phyloP scores from a whole-genome alignment of 306 rosid species.

The cucumber (Cucumis sativus) region DNA sequence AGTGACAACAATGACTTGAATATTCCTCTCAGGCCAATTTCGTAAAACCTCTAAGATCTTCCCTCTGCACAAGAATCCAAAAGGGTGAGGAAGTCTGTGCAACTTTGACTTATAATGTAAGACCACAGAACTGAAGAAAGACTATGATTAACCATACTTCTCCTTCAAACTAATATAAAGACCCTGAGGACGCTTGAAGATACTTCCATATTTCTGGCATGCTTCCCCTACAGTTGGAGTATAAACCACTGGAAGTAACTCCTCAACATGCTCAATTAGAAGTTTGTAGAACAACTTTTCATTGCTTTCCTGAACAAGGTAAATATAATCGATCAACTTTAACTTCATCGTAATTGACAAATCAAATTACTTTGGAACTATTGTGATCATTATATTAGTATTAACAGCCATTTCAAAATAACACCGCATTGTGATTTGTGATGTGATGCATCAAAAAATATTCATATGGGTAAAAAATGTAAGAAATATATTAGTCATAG shows the following conservation, averaged over 20 bases:
- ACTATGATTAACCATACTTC: conserved; percentile 37
- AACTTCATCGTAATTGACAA: not conserved
- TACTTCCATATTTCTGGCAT: conserved; percentile 92
- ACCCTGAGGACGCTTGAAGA: conserved; percentile 69
- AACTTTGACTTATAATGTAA: not conserved
- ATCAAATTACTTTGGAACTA: not conserved
- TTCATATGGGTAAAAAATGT: not conserved
- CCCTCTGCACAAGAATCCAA: conserved; percentile 38
- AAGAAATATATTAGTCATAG: not conserved
- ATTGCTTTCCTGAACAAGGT: conserved; percentile 55
- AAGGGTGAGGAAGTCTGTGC: not conserved
- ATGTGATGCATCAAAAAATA: not conserved
- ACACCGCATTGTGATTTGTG: too few species aligned
- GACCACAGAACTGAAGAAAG: not conserved
- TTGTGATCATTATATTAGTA: too few species aligned
- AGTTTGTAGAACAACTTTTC: conserved; percentile 76
- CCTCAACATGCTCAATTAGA: conserved; percentile 84
- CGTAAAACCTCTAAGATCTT: conserved; percentile 77
- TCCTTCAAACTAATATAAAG: conserved; percentile 87
- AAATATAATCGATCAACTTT: not conserved
- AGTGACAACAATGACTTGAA: conserved; percentile 95
- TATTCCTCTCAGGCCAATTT: conserved; percentile 91
- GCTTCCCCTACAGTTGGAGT: conserved; percentile 99
- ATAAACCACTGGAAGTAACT: conserved; percentile 84
- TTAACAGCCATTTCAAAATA: too few species aligned